These are phyloP conservation scores for Collybia nuda DNA, from an alignment of 768 basidiomycete species.

Conservation along the genomic window DNA sequence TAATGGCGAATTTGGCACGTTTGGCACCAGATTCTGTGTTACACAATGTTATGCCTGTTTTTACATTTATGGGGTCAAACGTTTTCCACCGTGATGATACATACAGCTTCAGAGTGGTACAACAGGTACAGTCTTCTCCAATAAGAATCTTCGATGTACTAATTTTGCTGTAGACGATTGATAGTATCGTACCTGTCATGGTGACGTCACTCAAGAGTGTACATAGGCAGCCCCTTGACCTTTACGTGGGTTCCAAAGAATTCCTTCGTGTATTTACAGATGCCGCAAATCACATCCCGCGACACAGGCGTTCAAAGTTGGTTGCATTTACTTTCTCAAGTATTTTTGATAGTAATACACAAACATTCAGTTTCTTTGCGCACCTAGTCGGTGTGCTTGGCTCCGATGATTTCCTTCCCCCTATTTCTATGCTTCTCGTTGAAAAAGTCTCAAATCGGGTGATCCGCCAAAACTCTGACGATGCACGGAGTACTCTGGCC, in stretches of 20 bases:
- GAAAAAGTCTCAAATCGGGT: slow-evolving; percentile 75
- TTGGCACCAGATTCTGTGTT: slow-evolving; percentile 89
- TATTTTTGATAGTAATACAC: background rate
- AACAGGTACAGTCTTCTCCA: slow-evolving; percentile 56
- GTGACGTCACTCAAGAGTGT: slow-evolving; percentile 69
- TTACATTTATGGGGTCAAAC: slow-evolving; percentile 99
- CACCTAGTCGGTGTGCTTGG: slow-evolving; percentile 86
- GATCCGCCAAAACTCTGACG: slow-evolving; percentile 59
- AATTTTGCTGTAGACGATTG: slow-evolving; percentile 65
- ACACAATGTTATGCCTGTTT: slow-evolving; percentile 96
- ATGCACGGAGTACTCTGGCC: slow-evolving; percentile 56
- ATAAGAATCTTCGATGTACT: background rate
- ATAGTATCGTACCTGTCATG: slow-evolving; percentile 93
- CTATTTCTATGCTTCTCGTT: slow-evolving; percentile 80
- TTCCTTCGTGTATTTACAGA: slow-evolving; percentile 93
- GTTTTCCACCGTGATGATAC: slow-evolving; percentile 96
- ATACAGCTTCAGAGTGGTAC: slow-evolving; percentile 93
- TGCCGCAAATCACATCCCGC: slow-evolving; percentile 87
- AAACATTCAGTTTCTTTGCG: slow-evolving; percentile 72
- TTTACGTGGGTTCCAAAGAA: slow-evolving; percentile 71
- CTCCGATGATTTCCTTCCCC: slow-evolving; percentile 74
- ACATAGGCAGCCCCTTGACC: slow-evolving; percentile 50
- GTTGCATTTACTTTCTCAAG: background rate
- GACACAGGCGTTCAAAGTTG: slow-evolving; percentile 90
- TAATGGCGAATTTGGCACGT: slow-evolving; percentile 82